phyloP scores from a whole-genome alignment of 805 yeast genomes.

The Komagataella pastoris region DNA sequence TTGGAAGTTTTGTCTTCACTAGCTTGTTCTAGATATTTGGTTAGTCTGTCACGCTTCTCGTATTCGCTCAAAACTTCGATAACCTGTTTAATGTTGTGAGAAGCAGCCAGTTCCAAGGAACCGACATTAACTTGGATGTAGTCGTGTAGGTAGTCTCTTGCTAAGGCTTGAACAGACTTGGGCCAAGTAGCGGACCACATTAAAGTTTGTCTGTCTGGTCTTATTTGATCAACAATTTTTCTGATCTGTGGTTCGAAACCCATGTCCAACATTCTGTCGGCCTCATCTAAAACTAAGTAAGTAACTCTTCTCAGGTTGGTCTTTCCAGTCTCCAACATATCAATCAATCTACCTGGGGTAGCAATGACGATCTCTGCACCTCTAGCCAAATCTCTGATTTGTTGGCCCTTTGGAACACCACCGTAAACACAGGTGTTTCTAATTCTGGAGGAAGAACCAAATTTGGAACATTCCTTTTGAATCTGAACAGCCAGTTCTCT shows the following conservation, averaged over 20 bases:
- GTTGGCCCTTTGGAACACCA: slow-evolving; percentile 98
- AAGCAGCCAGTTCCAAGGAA: slow-evolving; percentile 89
- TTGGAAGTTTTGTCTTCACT: slow-evolving; percentile 62
- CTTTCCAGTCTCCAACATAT: slow-evolving; percentile 90
- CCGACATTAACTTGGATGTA: slow-evolving; percentile 96
- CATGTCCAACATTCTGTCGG: slow-evolving; percentile 99
- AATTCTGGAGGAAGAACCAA: slow-evolving; percentile 83
- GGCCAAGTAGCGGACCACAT: slow-evolving; percentile 99
- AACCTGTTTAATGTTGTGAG: slow-evolving; percentile 88
- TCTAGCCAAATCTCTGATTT: slow-evolving; percentile 88
- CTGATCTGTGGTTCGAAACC: slow-evolving; percentile 99
- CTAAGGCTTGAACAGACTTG: slow-evolving; percentile 88
- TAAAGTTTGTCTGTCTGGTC: slow-evolving; percentile 98
- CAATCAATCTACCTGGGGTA: slow-evolving; percentile 97
- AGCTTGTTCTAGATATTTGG: slow-evolving; percentile 73
- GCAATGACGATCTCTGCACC: slow-evolving; percentile 96
- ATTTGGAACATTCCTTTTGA: slow-evolving; percentile 90
- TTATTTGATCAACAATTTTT: slow-evolving; percentile 88
- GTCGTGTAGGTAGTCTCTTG: slow-evolving; percentile 82
- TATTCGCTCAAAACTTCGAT: slow-evolving; percentile 86
- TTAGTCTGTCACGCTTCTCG: slow-evolving; percentile 87
- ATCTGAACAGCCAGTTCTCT: slow-evolving; percentile 98
- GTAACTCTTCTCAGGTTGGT: slow-evolving; percentile 95
- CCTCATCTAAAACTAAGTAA: slow-evolving; percentile 94
- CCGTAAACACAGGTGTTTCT: slow-evolving; percentile 97